A percentile compares a stretch with the other conserved stretches of the same genome.
phyloP scores from a whole-genome alignment of 495 filamentous ascomycete species.

The Thermochaetoides thermophila region DNA sequence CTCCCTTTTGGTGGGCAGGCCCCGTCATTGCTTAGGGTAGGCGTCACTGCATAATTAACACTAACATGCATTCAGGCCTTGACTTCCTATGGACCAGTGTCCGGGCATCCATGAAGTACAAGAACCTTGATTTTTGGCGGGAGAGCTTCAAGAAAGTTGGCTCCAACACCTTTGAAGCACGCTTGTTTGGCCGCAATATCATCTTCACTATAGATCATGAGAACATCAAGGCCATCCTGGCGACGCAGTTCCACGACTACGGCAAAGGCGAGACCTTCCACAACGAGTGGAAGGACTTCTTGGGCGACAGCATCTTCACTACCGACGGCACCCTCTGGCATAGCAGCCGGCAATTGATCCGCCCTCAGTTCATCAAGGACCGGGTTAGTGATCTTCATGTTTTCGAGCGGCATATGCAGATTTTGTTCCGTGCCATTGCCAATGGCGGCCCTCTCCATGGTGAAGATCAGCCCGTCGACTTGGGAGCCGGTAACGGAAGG shows the following conservation, averaged over 20 bases:
- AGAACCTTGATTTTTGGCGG: slow-evolving; percentile 47
- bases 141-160: slow-evolving; percentile 26
- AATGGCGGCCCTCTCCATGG: slow-evolving; percentile 39
- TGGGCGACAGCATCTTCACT: slow-evolving; percentile 68
- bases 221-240: slow-evolving; percentile 76
- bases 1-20: slow-evolving; percentile 18
- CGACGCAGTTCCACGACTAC: slow-evolving; percentile 59
- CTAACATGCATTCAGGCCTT: slow-evolving; percentile 30
- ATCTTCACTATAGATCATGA: slow-evolving; percentile 61
- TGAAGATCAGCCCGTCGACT: slow-evolving; percentile 26
- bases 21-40: too few species aligned
- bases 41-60: neutral
- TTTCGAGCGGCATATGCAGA: slow-evolving; percentile 63
- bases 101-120: slow-evolving; percentile 31
- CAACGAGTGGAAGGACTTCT: slow-evolving; percentile 52
- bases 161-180: slow-evolving; percentile 44
- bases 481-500: slow-evolving; percentile 30
- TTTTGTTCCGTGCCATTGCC: slow-evolving; percentile 42
- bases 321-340: slow-evolving; percentile 68
- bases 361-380: slow-evolving; percentile 73
- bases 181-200: slow-evolving; percentile 39
- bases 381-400: slow-evolving; percentile 66
- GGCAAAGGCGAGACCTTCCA: slow-evolving; percentile 62
- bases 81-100: slow-evolving; percentile 44
- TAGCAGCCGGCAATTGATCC: slow-evolving; percentile 54